A percentile compares a stretch with the other conserved stretches of the same genome.
These are phyloP conservation scores for Pythium aquatile DNA, from an alignment of 352 stramenopile species.

Conservation along the genomic window DNA sequence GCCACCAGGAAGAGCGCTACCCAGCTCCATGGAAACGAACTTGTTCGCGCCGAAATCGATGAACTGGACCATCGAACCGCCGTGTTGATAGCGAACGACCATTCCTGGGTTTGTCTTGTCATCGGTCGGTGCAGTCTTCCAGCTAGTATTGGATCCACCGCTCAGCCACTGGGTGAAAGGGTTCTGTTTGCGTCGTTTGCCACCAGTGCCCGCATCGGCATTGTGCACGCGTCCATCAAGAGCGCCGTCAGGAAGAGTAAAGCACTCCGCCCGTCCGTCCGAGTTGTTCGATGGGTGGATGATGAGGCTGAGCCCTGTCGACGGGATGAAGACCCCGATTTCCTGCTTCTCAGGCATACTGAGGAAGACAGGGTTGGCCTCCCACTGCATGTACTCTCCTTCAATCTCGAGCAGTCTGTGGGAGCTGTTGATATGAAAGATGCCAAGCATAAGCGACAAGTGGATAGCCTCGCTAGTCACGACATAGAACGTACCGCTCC, in stretches of 20 bases:
- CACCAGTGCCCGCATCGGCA: slow-evolving; percentile 1
- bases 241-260: slow-evolving; percentile 51
- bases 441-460: background rate
- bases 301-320: slow-evolving; percentile 52
- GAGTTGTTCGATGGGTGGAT: slow-evolving; percentile 36
- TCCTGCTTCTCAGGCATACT: slow-evolving; percentile 42
- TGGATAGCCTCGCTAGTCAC: background rate
- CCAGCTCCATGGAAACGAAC: slow-evolving; percentile 54
- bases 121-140: slow-evolving; percentile 24
- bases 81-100: slow-evolving; percentile 48
- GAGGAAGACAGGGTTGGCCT: slow-evolving; percentile 47
- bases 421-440: slow-evolving; percentile 28
- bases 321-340: slow-evolving; percentile 57
- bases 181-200: slow-evolving; percentile 32
- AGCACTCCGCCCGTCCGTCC: slow-evolving; percentile 47
- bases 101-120: slow-evolving; percentile 31
- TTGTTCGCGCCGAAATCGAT: slow-evolving; percentile 39
- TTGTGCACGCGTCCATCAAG: slow-evolving; percentile 48
- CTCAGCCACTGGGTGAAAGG: slow-evolving; percentile 55
- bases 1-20: slow-evolving; percentile 8
- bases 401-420: slow-evolving; percentile 63
- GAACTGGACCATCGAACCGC: slow-evolving; percentile 55
- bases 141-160: slow-evolving; percentile 17
- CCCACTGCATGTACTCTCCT: slow-evolving; percentile 67
- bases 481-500: slow-evolving; percentile 29